phyloP scores from a whole-genome alignment of 371 early-diverging fungal species.

The Gilbertella persicaria region DNA sequence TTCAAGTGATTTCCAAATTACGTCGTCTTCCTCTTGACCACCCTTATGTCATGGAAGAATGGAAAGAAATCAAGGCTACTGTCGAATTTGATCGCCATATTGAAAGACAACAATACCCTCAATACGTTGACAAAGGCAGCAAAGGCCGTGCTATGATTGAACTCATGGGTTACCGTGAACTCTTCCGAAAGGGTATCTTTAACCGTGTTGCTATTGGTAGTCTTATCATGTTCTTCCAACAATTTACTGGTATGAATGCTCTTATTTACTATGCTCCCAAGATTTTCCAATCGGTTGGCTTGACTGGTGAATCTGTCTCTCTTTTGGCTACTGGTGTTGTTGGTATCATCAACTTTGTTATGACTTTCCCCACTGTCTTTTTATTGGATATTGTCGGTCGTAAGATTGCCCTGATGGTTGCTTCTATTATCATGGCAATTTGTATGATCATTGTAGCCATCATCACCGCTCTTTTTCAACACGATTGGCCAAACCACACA shows the following conservation, averaged over 20 bases:
- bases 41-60: slow-evolving; percentile 69
- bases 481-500: slow-evolving; percentile 40
- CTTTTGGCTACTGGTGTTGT: slow-evolving; percentile 72
- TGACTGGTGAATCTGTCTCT: slow-evolving; percentile 52
- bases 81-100: slow-evolving; percentile 71
- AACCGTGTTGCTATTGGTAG: slow-evolving; percentile 67
- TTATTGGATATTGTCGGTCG: slow-evolving; percentile 72
- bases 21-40: slow-evolving; percentile 58
- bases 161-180: slow-evolving; percentile 66
- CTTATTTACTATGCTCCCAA: slow-evolving; percentile 74
- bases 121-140: slow-evolving; percentile 23
- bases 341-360: slow-evolving; percentile 68
- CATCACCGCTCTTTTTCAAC: slow-evolving; percentile 34
- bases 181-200: slow-evolving; percentile 62
- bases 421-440: slow-evolving; percentile 39
- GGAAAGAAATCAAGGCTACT: slow-evolving; percentile 70
- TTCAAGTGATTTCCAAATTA: slow-evolving; percentile 69
- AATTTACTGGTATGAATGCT: slow-evolving; percentile 77
- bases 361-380: slow-evolving; percentile 61
- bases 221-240: slow-evolving; percentile 71
- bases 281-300: slow-evolving; percentile 68
- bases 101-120: slow-evolving; percentile 33
- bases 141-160: slow-evolving; percentile 37
- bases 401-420: slow-evolving; percentile 49
- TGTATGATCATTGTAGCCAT: slow-evolving; percentile 49